phyloP scores from a whole-genome alignment of 176 grass and related monocot species.

The Bolboschoenus planiculmis region DNA sequence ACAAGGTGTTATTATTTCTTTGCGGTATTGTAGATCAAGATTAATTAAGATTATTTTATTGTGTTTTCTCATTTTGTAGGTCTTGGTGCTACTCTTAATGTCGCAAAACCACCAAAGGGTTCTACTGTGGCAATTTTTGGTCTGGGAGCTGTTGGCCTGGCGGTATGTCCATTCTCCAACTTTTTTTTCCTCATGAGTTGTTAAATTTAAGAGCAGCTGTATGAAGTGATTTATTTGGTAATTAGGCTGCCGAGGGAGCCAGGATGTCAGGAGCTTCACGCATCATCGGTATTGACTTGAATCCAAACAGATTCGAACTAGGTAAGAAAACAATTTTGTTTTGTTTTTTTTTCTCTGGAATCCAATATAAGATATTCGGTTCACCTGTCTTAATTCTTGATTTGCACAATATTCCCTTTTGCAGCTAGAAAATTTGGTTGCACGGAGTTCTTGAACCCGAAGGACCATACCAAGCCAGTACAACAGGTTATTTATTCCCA shows the following conservation, averaged over 20 bases:
- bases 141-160: conserved; percentile 77
- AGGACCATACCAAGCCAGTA: conserved; percentile 59
- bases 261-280: conserved; percentile 61
- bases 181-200: background rate
- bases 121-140: conserved; percentile 71
- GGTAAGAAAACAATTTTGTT: conserved; percentile 21
- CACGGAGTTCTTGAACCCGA: conserved; percentile 82
- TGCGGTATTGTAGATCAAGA: background rate
- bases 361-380: background rate
- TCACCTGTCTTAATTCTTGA: background rate
- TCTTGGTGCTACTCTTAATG: conserved; percentile 71
- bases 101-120: conserved; percentile 60
- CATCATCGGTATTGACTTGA: conserved; percentile 83
- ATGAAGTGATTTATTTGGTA: background rate
- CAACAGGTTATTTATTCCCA: conserved; percentile 41
- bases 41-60: background rate
- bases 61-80: conserved; percentile 19
- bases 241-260: conserved; percentile 81
- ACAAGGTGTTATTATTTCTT: background rate
- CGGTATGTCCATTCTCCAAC: conserved; percentile 32
- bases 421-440: conserved; percentile 89
- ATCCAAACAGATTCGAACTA: conserved; percentile 62
- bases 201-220: background rate
- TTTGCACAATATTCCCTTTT: background rate
- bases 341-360: background rate